Conservation (phyloP, 2,329 filamentous ascomycete species). For the Periconia sp. region DNA sequence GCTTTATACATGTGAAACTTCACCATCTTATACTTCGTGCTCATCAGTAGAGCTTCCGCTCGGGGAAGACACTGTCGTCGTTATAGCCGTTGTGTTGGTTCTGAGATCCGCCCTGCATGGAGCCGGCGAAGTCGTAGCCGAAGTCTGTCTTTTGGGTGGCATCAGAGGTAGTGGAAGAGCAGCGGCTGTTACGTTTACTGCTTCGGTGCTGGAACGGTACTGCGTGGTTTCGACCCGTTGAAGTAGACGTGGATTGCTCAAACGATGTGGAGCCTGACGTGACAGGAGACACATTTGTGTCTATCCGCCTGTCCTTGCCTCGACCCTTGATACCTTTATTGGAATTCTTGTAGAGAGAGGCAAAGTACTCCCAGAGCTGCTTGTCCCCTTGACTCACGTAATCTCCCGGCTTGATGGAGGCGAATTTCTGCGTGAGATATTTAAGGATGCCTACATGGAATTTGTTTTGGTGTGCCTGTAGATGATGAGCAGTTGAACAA, state of each 20-base stretch:
- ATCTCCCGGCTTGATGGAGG: constrained; percentile 65
- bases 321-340: constrained; percentile 98
- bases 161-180: constrained; percentile 43
- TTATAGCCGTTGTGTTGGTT: constrained; percentile 1
- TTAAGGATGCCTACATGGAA: constrained; percentile 81
- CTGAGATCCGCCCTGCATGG: constrained; percentile 3
- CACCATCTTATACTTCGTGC: neutral
- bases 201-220: constrained; percentile 31
- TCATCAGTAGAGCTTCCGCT: constrained; percentile 6
- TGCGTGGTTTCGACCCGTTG: constrained; percentile 27
- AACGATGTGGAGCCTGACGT: constrained; percentile 34
- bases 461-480: constrained; percentile 87
- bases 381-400: constrained; percentile 71
- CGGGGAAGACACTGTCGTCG: constrained; percentile 9
- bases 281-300: constrained; percentile 36
- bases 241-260: constrained; percentile 22
- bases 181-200: constrained; percentile 43
- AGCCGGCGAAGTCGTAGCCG: constrained; percentile 34
- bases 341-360: constrained; percentile 90
- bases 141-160: constrained; percentile 27
- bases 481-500: constrained; percentile 14
- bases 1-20: constrained; percentile 2
- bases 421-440: constrained; percentile 73
- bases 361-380: constrained; percentile 84
- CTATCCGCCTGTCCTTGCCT: constrained; percentile 79